Base-by-base conservation (phyloP, 164 flowering plant genomes). In the Liquidambar formosana region DNA sequence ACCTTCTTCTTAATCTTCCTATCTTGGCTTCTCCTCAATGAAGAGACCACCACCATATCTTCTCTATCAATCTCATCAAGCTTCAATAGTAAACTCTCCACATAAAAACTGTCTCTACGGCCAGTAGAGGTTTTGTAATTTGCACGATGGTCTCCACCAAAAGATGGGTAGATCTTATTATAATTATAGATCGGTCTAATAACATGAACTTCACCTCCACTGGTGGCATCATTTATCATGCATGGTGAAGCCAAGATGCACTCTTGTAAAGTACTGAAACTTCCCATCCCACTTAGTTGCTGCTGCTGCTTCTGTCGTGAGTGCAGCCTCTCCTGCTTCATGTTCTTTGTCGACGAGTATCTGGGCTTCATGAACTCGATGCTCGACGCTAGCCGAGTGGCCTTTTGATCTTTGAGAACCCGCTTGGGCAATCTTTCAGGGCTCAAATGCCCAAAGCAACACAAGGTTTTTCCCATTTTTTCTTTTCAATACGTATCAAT, bases 1-100 rank as follows among this genome's bases (percentile, higher is more conserved):
- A 85, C 83, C 60, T 53, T 81, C 75, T 81, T 80, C 59, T 72
- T 75, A 9, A 44, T 1, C 71, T 82, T 84, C 59, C 49, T 69
- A 69, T 77, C 75, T 71, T 62, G 66, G 75, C 78, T 82, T 65
- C 63, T 71, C 4, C 70, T 45, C n/a, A 43, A 65, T 52, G 78
- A 72, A 71, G 66, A 38, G 63, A 48, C 47, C 19, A 3, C 38
- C 58, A 18, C 44, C 48, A 10, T 1, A 49, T 67, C 76, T 48
- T 12, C n/a, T 6, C 6, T 33, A n/a, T n/a, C n/a, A n/a, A n/a
- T n/a, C n/a, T n/a, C n/a, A 33, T 72, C 71, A 51, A 48, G 22
- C 48, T 45, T 70, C 65, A 58, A 21, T n/a, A 60, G 19, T 21
- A n/a, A n/a, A n/a, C 61, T 62, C 52, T 77, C 70, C 62, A 12